phyloP scores from a whole-genome alignment of 352 stramenopile species.

The Phytophthora cactorum region DNA sequence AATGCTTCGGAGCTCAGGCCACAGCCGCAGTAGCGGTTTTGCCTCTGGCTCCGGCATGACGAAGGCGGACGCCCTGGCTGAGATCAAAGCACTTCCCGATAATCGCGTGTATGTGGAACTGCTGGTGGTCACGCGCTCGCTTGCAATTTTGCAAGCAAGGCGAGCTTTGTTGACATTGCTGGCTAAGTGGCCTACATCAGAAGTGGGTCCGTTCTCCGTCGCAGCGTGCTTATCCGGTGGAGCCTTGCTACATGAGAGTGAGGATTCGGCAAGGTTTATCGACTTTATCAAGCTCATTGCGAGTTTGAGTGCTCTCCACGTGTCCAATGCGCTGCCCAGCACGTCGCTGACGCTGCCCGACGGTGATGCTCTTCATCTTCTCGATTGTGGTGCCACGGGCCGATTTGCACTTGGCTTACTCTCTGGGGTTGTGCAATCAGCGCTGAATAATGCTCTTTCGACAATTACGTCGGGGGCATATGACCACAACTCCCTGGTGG shows the following conservation, averaged over 20 bases:
- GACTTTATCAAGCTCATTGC: slow-evolving; percentile 89
- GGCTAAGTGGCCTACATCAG: slow-evolving; percentile 71
- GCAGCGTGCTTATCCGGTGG: slow-evolving; percentile 45
- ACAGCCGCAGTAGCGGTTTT: slow-evolving; percentile 55
- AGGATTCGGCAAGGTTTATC: slow-evolving; percentile 62
- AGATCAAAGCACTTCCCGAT: slow-evolving; percentile 82
- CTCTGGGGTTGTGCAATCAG: slow-evolving; percentile 53
- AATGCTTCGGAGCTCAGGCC: slow-evolving; percentile 61
- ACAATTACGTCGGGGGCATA: slow-evolving; percentile 18
- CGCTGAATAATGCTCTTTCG: slow-evolving; percentile 46
- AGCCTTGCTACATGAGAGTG: slow-evolving; percentile 23
- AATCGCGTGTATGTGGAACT: slow-evolving; percentile 82
- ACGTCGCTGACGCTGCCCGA: slow-evolving; percentile 41
- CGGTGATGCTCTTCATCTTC: slow-evolving; percentile 51
- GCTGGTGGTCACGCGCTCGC: slow-evolving; percentile 72
- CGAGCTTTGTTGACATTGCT: slow-evolving; percentile 78
- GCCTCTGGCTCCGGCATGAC: slow-evolving; percentile 45
- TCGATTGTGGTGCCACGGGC: slow-evolving; percentile 64
- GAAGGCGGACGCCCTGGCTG: slow-evolving; percentile 71
- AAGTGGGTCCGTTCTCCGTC: slow-evolving; percentile 66
- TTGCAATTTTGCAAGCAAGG: slow-evolving; percentile 84
- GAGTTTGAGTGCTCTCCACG: slow-evolving; percentile 61
- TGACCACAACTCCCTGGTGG: slow-evolving; percentile 49
- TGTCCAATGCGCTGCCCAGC: slow-evolving; percentile 36
- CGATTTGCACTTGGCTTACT: slow-evolving; percentile 62